These are phyloP conservation scores for Phytopythium kandeliae DNA, from an alignment of 352 stramenopile genomes.

Conservation along the genomic window DNA sequence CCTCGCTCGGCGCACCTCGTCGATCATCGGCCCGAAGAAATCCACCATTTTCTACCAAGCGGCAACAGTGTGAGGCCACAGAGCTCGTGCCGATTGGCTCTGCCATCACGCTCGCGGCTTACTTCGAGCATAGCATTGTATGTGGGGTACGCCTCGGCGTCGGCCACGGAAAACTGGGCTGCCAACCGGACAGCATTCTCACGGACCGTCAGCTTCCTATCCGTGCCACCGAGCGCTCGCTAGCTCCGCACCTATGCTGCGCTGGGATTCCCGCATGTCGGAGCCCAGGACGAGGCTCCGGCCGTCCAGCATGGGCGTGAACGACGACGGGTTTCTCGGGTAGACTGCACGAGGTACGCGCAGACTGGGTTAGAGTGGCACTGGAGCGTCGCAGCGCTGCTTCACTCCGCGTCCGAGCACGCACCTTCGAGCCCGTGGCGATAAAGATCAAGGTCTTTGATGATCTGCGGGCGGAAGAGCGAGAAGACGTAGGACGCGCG, in stretches of 20 bases:
- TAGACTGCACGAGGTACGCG: constrained; percentile 32
- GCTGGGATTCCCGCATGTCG: constrained; percentile 70
- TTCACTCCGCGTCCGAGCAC: no score
- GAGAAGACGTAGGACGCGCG: constrained; percentile 89
- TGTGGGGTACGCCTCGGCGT: constrained; percentile 74
- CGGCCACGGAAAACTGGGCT: constrained; percentile 79
- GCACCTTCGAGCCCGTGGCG: constrained; percentile 68
- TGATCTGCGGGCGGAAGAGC: constrained; percentile 87
- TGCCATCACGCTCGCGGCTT: no score
- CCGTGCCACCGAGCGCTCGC: no score
- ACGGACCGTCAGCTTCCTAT: no score
- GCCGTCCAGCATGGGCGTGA: constrained; percentile 78
- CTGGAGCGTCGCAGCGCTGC: no score
- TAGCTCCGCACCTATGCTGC: constrained; percentile 61
- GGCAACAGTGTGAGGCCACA: background rate
- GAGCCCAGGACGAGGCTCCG: constrained; percentile 74
- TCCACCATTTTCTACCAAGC: constrained; percentile 56
- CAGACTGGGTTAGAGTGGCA: background rate
- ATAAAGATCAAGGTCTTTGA: constrained; percentile 82
- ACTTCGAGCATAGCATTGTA: constrained; percentile 84
- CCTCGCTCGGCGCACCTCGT: no score
- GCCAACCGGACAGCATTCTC: no score
- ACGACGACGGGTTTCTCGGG: constrained; percentile 80
- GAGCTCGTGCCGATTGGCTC: no score
- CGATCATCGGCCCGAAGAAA: constrained; percentile 79